These are phyloP conservation scores for Taphrina confusa DNA, from an alignment of 1,139 yeast genomes.

Conservation along the genomic window DNA sequence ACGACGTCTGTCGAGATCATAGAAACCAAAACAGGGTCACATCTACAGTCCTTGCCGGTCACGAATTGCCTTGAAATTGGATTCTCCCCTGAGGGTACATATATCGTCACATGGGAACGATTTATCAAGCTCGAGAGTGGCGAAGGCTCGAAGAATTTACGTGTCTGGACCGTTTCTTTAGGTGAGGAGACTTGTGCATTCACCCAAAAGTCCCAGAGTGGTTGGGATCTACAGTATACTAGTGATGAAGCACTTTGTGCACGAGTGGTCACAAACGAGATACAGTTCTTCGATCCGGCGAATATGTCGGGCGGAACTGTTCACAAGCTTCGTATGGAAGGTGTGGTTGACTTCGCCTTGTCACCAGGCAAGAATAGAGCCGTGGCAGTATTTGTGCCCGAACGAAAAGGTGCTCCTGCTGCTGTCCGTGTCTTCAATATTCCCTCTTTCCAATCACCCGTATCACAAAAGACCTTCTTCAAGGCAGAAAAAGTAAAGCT, in stretches of 20 bases:
- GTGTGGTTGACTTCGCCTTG: conserved; percentile 61
- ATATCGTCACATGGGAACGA: conserved; percentile 85
- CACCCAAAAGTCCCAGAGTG: conserved; percentile 78
- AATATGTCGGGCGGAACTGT: conserved; percentile 57
- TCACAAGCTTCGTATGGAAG: conserved; percentile 62
- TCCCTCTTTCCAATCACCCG: conserved; percentile 70
- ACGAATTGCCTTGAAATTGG: conserved; percentile 74
- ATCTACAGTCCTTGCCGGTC: conserved; percentile 53
- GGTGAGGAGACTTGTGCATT: conserved; percentile 63
- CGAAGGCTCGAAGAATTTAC: conserved; percentile 61
- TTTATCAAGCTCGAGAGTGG: conserved; percentile 56
- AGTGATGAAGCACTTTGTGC: conserved; percentile 73
- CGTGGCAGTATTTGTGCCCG: conserved; percentile 90
- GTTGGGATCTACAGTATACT: conserved; percentile 71
- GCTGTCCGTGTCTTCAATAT: conserved; percentile 78
- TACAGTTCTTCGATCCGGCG: conserved; percentile 67
- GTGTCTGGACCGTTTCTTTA: conserved; percentile 61
- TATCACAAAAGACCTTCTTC: conserved; percentile 84
- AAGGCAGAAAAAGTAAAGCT: conserved; percentile 92
- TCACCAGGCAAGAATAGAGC: conserved; percentile 91
- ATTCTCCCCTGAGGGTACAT: conserved; percentile 87
- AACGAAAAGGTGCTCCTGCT: conserved; percentile 82
- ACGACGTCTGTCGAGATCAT: conserved; percentile 57
- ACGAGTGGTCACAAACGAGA: conserved; percentile 62
- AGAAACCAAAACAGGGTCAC: conserved; percentile 56